Conservation (phyloP, 352 stramenopile species). For the Aphanomyces euteiches region DNA sequence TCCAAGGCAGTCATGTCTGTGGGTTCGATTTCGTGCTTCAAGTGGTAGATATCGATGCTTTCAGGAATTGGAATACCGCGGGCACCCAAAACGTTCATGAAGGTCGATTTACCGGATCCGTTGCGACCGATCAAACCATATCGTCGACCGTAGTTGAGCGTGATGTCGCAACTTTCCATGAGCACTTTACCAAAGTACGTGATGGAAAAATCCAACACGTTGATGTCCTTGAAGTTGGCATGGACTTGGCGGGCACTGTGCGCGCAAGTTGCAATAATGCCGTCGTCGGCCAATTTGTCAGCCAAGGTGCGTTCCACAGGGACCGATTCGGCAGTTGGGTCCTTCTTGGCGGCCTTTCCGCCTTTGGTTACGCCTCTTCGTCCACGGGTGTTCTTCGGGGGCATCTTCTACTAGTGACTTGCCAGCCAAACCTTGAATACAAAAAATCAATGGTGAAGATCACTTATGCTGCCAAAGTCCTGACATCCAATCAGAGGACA, state of each 20-base stretch:
- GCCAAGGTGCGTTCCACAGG: slow-evolving; percentile 39
- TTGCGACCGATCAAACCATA: slow-evolving; percentile 97
- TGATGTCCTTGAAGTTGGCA: slow-evolving; percentile 97
- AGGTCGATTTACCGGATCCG: slow-evolving; percentile 94
- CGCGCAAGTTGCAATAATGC: slow-evolving; percentile 97
- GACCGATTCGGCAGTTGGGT: slow-evolving; percentile 7
- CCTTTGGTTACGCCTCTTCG: slow-evolving; percentile 20
- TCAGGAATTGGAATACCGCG: slow-evolving; percentile 92
- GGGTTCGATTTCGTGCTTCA: slow-evolving; percentile 95
- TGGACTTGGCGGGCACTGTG: slow-evolving; percentile 87
- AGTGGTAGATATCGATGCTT: slow-evolving; percentile 95
- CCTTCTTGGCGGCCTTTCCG: slow-evolving; percentile 28
- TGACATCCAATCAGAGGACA: slow-evolving; percentile 15
- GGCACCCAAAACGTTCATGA: slow-evolving; percentile 96
- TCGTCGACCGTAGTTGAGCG: slow-evolving; percentile 96
- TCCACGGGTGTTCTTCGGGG: slow-evolving; percentile 27
- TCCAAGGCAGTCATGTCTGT: slow-evolving; percentile 93
- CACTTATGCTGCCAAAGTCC: neutral
- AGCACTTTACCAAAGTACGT: slow-evolving; percentile 95
- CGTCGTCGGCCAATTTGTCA: slow-evolving; percentile 88
- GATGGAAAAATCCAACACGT: slow-evolving; percentile 95
- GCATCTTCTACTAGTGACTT: slow-evolving; percentile 16
- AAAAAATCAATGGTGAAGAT: slow-evolving; percentile 29
- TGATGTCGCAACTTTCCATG: slow-evolving; percentile 94
- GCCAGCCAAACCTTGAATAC: neutral